Evolutionary conservation across 768 basidiomycete species (phyloP).

Genomic region (Mycena rebaudengoi): DNA sequence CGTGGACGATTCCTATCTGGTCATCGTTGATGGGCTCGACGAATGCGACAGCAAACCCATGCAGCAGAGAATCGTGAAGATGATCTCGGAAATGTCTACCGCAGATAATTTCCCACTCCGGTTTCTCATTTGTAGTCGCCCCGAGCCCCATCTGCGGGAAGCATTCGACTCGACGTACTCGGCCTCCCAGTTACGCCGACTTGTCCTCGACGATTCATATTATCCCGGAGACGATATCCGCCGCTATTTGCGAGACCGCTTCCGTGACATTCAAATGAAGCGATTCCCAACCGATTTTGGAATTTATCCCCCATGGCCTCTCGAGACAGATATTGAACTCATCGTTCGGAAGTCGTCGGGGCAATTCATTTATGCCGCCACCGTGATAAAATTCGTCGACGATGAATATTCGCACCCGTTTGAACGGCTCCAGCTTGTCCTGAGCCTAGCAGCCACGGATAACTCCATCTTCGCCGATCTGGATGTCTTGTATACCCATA

Average conservation of each 20-base stretch:
- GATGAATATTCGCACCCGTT: slow-evolving; percentile 10
- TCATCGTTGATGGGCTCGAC: slow-evolving; percentile 1
- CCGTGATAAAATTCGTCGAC: slow-evolving; percentile 36
- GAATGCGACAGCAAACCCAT: neutral
- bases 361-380: slow-evolving; percentile 37
- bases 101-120: neutral
- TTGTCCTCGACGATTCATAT: neutral
- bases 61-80: neutral
- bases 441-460: neutral
- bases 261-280: neutral
- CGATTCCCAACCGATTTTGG: neutral
- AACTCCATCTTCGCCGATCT: slow-evolving; percentile 13
- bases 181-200: neutral
- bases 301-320: slow-evolving; percentile 10
- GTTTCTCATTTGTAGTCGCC: neutral
- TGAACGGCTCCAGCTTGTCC: slow-evolving; percentile 3
- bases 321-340: neutral
- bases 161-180: neutral
- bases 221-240: neutral
- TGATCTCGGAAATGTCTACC: neutral
- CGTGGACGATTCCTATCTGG: neutral
- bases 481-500: slow-evolving; percentile 22
- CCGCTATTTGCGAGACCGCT: neutral
- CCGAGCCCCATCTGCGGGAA: slow-evolving; percentile 7
- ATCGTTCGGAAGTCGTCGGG: slow-evolving; percentile 29